Evolutionary conservation across 1,284 basidiomycete species (phyloP).

Genomic region (Lentinus polychrous): DNA sequence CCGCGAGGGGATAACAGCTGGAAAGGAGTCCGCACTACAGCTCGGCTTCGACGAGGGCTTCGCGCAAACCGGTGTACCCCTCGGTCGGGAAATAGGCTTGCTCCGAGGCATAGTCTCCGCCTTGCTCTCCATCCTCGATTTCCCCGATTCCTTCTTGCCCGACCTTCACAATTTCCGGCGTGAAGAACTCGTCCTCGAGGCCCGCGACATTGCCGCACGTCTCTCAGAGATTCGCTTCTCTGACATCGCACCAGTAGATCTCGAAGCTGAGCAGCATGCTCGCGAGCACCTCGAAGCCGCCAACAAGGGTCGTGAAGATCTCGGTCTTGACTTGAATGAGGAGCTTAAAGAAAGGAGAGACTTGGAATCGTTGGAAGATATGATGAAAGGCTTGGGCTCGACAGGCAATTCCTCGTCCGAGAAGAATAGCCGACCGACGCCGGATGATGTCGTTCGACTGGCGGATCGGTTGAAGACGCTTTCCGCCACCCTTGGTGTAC

Average conservation of each 20-base stretch:
- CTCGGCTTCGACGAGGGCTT: conserved; percentile 80
- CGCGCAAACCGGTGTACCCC: conserved; percentile 59
- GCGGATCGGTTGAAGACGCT: conserved; percentile 34
- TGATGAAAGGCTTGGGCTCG: conserved; percentile 40
- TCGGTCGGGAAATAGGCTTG: conserved; percentile 66
- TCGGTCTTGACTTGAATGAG: conserved; percentile 25
- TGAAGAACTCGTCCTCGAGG: conserved; percentile 26
- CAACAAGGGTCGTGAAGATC: conserved; percentile 14
- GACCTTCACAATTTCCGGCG: not conserved
- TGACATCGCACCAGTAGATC: conserved; percentile 63
- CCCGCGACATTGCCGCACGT: conserved; percentile 42
- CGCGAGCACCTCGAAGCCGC: conserved; percentile 45
- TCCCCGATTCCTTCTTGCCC: conserved; percentile 11
- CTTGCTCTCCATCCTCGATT: conserved; percentile 44
- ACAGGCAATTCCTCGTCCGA: conserved; percentile 11
- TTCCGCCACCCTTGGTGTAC: conserved; percentile 24
- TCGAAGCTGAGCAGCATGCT: conserved; percentile 68
- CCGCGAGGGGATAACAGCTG: conserved; percentile 80
- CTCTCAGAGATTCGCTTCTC: conserved; percentile 55
- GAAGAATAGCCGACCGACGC: conserved; percentile 29
- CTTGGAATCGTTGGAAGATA: conserved; percentile 50
- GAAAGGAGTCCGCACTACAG: conserved; percentile 77
- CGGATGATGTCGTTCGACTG: conserved; percentile 36
- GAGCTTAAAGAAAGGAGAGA: conserved; percentile 38
- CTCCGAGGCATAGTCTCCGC: conserved; percentile 64